Evolutionary conservation across 2,329 filamentous ascomycete species (phyloP), one percentile per base, ranked within the genome.

Genomic region (Neobulgaria alba): DNA sequence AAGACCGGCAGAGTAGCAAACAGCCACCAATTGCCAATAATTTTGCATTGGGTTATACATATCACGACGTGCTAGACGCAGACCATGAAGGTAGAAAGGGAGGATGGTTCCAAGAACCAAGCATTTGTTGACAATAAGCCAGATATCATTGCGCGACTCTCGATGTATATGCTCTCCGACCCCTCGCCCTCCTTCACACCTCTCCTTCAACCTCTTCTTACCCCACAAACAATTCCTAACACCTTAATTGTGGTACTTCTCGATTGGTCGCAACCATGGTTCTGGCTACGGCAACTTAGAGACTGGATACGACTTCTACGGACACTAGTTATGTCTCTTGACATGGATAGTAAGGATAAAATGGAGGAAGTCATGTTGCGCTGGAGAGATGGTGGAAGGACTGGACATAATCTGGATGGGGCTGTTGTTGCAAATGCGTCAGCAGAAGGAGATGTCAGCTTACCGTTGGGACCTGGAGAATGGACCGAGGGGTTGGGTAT

Each of bases 221-320:
- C 84, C 14, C 80, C 85, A 32, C 77, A 85, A 62, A 82, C 86
- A 5, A 83, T 95, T 58, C 81, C 85, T 20, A 83, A 94, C 61
- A 94, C 85, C 34, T 73, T 94, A 46, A 75, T 96, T 48, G 85
- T 94, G 47, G 79, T 98, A 55, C 69, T 98, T n/a, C 72, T 98
- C 32, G 89, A 95, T 67, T 98, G 92, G 92, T 82, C 85, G 43
- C 79, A 92, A 58, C 92, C 92, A 10, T 95, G 92, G 79, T 71
- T 79, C 48, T 98, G 93, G 87, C 74, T 95, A 58, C 77, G 86
- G 44, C 83, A 95, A 63, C 68, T 98, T 42, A 77, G 86, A 57
- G 83, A 84, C 59, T 98, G 92, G 92, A 79, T 96, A 46, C 73
- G 87, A 33, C 73, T 96, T 19, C 68, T 98, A 50, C 79, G 83